Evolutionary conservation across 345 rosid species (phyloP).

Genomic region (Clarkia xantiana): DNA sequence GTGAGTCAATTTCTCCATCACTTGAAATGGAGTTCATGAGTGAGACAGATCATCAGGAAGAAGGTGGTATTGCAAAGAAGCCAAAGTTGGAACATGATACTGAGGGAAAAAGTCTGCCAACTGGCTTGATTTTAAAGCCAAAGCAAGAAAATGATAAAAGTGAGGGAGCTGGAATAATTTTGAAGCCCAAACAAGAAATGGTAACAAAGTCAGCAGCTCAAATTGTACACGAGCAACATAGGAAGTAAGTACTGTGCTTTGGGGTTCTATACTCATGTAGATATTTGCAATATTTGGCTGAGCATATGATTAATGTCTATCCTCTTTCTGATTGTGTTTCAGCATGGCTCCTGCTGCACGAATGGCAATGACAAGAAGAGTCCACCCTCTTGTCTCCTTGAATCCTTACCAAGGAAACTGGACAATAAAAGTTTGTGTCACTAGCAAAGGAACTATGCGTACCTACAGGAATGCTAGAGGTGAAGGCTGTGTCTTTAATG

Average conservation of each 20-base stretch:
- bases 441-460: constrained; percentile 78
- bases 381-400: constrained; percentile 81
- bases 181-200: constrained; percentile 60
- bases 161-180: constrained; percentile 25
- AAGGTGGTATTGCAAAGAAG: constrained; percentile 12
- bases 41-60: constrained; percentile 12
- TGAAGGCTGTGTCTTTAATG: constrained; percentile 92
- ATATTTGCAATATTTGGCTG: not conserved
- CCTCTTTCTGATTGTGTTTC: constrained; percentile 4
- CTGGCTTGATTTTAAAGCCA: constrained; percentile 19
- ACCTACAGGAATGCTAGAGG: constrained; percentile 79
- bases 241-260: constrained; percentile 35
- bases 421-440: constrained; percentile 85
- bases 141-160: constrained; percentile 21
- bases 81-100: constrained; percentile 33
- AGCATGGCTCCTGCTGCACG: constrained; percentile 79
- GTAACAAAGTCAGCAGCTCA: constrained; percentile 75
- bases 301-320: not conserved
- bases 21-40: constrained; percentile 47
- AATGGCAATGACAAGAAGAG: constrained; percentile 83
- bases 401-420: constrained; percentile 94
- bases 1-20: constrained; percentile 55
- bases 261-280: not conserved
- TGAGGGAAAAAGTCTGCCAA: constrained; percentile 7
- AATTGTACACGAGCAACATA: constrained; percentile 50